Percentiles rank a stretch among this genome's conserved stretches.
Evolutionary conservation across 805 yeast genomes (phyloP).

Genomic region (Diddensiella transvaalensis): DNA sequence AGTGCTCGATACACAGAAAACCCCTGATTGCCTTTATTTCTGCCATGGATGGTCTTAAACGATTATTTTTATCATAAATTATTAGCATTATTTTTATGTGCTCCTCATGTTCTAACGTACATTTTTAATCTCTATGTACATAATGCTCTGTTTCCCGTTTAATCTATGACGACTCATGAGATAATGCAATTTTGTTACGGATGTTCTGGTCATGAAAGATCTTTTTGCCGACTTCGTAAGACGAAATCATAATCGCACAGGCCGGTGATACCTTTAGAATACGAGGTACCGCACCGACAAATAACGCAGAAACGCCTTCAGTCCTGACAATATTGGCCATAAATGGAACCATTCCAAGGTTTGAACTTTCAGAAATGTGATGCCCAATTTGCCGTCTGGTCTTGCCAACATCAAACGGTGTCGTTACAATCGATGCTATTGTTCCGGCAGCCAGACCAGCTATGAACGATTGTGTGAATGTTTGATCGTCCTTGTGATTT

Average conservation of each 20-base stretch:
- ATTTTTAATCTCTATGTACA: no score
- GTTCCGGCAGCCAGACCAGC: conserved; percentile 84
- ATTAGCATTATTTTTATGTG: no score
- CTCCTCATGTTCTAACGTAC: no score
- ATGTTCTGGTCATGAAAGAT: conserved; percentile 32
- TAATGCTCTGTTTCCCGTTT: no score
- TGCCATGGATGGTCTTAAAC: no score
- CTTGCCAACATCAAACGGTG: conserved; percentile 97
- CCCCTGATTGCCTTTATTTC: no score
- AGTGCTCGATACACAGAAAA: not conserved
- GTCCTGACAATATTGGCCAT: conserved; percentile 56
- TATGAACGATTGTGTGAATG: conserved; percentile 46
- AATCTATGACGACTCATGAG: not conserved
- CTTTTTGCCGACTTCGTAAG: conserved; percentile 84
- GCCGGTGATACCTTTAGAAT: conserved; percentile 91
- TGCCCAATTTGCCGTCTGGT: conserved; percentile 78
- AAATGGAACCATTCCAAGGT: conserved; percentile 59
- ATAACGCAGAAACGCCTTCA: conserved; percentile 84
- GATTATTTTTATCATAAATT: no score
- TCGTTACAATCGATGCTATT: conserved; percentile 80
- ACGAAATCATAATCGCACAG: conserved; percentile 97
- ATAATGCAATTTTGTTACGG: conserved; percentile 3
- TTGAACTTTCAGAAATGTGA: conserved; percentile 28
- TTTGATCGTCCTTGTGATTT: conserved; percentile 20
- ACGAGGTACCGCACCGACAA: conserved; percentile 82